Percentiles rank a stretch among this genome's conserved stretches.
Conservation (phyloP, 2,329 filamentous ascomycete genomes). For the Stachybotrys elegans region DNA sequence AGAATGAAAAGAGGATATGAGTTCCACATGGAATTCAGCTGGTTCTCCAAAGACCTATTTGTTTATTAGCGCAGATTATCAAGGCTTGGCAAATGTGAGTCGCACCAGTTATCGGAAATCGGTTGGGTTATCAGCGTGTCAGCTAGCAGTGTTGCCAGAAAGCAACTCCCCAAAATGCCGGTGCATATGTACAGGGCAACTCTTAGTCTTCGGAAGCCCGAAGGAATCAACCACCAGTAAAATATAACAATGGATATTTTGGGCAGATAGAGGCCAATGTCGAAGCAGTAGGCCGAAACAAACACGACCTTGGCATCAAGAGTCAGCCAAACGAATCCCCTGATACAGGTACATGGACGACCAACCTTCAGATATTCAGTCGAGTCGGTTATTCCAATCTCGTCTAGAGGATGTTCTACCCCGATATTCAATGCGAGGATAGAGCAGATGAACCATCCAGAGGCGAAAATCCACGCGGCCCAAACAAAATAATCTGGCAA, state of each 20-base stretch:
- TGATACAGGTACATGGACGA: background rate
- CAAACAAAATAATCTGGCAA: background rate
- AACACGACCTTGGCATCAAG: background rate
- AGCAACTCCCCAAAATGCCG: background rate
- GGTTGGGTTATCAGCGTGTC: conserved; percentile 2
- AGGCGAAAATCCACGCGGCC: background rate
- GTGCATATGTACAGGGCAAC: background rate
- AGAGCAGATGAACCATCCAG: conserved; percentile 2
- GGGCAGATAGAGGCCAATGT: conserved; percentile 2
- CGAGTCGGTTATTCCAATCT: background rate
- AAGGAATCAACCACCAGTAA: conserved; percentile 1
- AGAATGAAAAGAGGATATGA: background rate
- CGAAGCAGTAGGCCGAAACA: background rate
- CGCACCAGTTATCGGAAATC: conserved; percentile 1
- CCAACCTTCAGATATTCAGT: conserved; percentile 1
- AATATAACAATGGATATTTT: conserved; percentile 1
- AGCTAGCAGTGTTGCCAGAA: background rate
- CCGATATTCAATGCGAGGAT: background rate
- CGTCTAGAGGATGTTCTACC: background rate
- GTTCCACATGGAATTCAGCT: conserved; percentile 1
- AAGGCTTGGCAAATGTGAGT: background rate
- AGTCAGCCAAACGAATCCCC: background rate
- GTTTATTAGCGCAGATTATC: background rate
- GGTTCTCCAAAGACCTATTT: background rate
- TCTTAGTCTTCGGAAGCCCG: background rate